Evolutionary conservation across 495 filamentous ascomycete species (phyloP), one percentile per base, ranked within the genome.

Genomic region (Tuber magnatum): DNA sequence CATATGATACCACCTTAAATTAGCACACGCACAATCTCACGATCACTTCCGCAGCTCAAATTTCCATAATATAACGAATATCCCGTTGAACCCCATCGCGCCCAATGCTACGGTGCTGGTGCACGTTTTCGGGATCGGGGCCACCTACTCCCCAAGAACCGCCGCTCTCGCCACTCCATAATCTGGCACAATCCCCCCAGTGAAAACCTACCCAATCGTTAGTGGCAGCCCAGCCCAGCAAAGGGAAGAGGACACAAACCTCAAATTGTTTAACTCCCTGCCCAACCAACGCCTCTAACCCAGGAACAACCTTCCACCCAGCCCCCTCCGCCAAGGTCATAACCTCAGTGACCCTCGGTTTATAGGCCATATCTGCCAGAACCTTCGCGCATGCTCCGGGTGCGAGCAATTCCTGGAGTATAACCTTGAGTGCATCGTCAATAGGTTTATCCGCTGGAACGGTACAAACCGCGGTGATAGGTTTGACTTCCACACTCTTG

Each of bases 291-390:
- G 93, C 94, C 85, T 99, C 95, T 73, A 97, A 83, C 2, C 95
- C 95, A 9, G 92, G 89, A 76, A 98, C 91, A 8, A 89, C 94
- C 73, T 83, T 86, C 96, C 95, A 99, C n/a, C 92, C 93, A 8
- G 88, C 86, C 77, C 92, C 89, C 76, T 88, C 85, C 7, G 96
- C 94, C 80, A 97, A 83, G 83, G 90, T 87, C 92, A 98, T 97
- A 81, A 97, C 82, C 39, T 91, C 87, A 22, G 95, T 99, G 41
- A 91, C 87, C 0, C 88, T 83, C 40, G 95, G 96, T 83, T 91
- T 97, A 83, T 99, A 99, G 6, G 95, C 94, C 95, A 99, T 97
- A 85, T 99, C 95, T 2, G 97, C 84, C 73, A 97, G 85, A 43
- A 97, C 89, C 44, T 86, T 83, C 1, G 80, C 81, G 77, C 86